Conservation (phyloP, 441 rosid species). For the Bruguiera hainesii region DNA sequence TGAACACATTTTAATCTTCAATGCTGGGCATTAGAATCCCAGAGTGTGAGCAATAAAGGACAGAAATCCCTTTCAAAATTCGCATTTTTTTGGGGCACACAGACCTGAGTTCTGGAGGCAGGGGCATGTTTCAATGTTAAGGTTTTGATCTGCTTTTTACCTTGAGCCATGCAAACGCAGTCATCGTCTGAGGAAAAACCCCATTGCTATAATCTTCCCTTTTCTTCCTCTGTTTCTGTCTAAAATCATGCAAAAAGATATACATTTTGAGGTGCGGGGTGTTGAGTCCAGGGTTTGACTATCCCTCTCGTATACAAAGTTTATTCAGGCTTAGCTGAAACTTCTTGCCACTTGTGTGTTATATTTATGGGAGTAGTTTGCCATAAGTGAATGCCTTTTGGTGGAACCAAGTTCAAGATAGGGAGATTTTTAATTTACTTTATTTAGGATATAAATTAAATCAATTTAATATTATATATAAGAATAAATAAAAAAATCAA, state of each 20-base stretch:
- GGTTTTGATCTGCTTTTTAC: background rate
- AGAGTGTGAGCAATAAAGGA: background rate
- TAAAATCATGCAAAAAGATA: slow-evolving; percentile 3
- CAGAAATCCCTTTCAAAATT: background rate
- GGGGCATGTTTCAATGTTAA: background rate
- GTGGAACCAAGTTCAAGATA: too few relatives aligned
- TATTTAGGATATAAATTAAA: too few relatives aligned
- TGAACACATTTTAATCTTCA: background rate
- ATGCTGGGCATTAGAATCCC: background rate
- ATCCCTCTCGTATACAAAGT: background rate
- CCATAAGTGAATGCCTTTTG: too few relatives aligned
- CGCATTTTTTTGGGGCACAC: background rate
- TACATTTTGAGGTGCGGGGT: background rate
- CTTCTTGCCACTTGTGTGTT: background rate
- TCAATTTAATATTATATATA: too few relatives aligned
- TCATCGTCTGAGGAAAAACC: background rate
- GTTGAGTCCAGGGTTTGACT: background rate
- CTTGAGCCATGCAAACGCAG: slow-evolving; percentile 17
- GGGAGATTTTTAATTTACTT: too few relatives aligned
- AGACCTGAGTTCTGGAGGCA: background rate
- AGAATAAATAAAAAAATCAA: too few relatives aligned
- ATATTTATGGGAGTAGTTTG: too few relatives aligned
- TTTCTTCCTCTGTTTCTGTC: background rate
- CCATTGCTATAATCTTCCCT: background rate
- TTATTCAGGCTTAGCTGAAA: background rate